Evolutionary conservation across 371 early-diverging fungal genomes (phyloP).

Genomic region (Apophysomyces sp.): DNA sequence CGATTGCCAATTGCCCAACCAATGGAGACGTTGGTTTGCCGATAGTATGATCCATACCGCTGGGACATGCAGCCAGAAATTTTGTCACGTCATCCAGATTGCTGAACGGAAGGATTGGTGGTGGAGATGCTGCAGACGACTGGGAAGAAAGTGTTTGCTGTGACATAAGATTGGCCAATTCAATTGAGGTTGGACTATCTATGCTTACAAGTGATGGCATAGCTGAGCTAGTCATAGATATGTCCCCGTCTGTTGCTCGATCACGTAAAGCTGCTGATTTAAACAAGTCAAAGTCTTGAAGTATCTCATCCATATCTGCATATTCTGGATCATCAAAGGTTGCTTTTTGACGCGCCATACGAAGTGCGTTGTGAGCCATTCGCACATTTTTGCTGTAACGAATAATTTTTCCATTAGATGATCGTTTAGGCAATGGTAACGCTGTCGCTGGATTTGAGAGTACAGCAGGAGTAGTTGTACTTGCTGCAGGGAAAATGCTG

Average conservation of each 20-base stretch:
- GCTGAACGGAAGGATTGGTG: constrained; percentile 10
- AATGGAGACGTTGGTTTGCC: neutral
- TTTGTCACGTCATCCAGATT: constrained; percentile 20
- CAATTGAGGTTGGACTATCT: neutral
- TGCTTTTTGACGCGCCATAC: constrained; percentile 31
- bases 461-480: neutral
- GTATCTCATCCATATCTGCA: neutral
- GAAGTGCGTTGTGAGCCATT: constrained; percentile 36
- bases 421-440: constrained; percentile 24
- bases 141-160: constrained; percentile 13
- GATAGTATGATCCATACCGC: neutral
- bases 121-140: neutral
- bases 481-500: constrained; percentile 2
- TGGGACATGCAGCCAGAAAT: constrained; percentile 13
- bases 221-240: neutral
- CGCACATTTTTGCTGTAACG: constrained; percentile 40
- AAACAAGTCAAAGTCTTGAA: neutral
- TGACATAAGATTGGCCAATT: constrained; percentile 5
- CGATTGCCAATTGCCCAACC: neutral
- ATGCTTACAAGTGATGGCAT: neutral
- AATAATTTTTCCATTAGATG: constrained; percentile 42
- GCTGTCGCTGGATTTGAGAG: neutral
- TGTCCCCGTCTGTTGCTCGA: neutral
- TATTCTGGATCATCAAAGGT: neutral
- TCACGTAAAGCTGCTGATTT: neutral